Percentiles rank a stretch among this genome's conserved stretches.
These are phyloP conservation scores for Geotrichum bryndzae DNA, from an alignment of 1,139 yeast species.

Conservation along the genomic window DNA sequence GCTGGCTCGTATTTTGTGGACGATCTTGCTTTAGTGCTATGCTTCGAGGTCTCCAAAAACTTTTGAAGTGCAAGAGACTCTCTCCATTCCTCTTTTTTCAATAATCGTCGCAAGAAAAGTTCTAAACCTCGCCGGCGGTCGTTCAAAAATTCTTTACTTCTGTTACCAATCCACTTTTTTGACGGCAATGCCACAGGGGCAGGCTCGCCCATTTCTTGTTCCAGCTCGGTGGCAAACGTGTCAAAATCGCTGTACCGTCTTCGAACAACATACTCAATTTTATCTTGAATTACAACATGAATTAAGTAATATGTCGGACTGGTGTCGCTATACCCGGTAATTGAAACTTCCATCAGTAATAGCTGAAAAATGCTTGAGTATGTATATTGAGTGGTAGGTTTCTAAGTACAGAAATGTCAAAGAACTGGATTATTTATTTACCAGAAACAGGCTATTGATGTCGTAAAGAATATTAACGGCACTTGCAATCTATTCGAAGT, in stretches of 20 bases:
- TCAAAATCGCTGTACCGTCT: constrained; percentile 52
- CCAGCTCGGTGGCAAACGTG: constrained; percentile 42
- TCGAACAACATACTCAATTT: constrained; percentile 31
- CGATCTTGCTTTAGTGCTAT: constrained; percentile 19
- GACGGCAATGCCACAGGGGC: constrained; percentile 49
- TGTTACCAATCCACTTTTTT: constrained; percentile 33
- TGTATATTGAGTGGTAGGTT: neutral
- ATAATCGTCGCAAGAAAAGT: constrained; percentile 31
- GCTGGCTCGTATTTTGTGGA: constrained; percentile 12
- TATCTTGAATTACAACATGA: constrained; percentile 31
- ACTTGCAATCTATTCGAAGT: neutral
- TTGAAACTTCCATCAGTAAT: constrained; percentile 26
- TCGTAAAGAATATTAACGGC: neutral
- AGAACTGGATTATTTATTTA: neutral
- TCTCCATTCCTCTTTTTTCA: constrained; percentile 33
- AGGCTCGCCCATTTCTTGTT: constrained; percentile 40
- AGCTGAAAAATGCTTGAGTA: neutral
- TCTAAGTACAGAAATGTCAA: neutral
- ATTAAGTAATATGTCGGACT: constrained; percentile 38
- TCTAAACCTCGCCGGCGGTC: constrained; percentile 34
- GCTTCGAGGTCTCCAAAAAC: constrained; percentile 30
- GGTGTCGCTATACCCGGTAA: constrained; percentile 33
- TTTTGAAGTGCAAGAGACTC: constrained; percentile 31
- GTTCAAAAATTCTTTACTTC: constrained; percentile 29
- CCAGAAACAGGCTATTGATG: neutral